Conservation (phyloP, 208 protist genomes). For the Trypanosoma conorhini region DNA sequence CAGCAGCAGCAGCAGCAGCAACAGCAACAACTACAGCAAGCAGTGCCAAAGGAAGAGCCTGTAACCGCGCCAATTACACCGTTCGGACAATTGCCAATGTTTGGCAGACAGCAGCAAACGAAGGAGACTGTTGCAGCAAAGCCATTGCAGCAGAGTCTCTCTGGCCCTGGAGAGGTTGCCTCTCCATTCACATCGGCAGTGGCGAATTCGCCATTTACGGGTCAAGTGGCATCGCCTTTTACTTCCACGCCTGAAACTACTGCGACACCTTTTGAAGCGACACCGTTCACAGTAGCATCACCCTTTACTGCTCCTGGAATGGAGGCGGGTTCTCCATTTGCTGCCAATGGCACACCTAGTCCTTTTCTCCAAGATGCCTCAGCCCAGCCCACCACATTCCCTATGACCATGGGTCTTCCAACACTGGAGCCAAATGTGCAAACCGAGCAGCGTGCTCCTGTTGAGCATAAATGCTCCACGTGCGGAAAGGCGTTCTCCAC, state of each 20-base stretch:
- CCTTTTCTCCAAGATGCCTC: constrained; percentile 21
- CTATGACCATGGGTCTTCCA: constrained; percentile 1
- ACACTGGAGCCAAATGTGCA: constrained; percentile 19
- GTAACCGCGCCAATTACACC: constrained; percentile 61
- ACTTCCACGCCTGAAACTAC: constrained; percentile 23
- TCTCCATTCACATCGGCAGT: constrained; percentile 56
- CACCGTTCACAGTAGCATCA: constrained; percentile 39
- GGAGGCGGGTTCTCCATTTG: constrained; percentile 45
- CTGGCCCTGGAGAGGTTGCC: constrained; percentile 34
- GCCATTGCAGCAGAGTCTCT: constrained; percentile 4
- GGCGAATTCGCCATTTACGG: constrained; percentile 36
- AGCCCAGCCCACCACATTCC: not conserved
- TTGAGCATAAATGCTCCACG: constrained; percentile 49
- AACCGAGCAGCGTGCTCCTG: constrained; percentile 14
- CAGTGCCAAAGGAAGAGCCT: constrained; percentile 26
- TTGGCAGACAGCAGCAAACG: constrained; percentile 47
- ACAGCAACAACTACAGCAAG: too few species aligned
- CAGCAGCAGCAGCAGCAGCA: constrained; percentile 21
- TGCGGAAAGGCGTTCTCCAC: constrained; percentile 71
- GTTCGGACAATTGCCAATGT: constrained; percentile 81
- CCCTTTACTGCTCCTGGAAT: constrained; percentile 23
- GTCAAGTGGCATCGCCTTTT: constrained; percentile 32
- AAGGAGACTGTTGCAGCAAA: constrained; percentile 5
- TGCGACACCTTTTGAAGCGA: constrained; percentile 38
- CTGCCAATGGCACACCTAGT: constrained; percentile 17